phyloP scores from a whole-genome alignment of 1,284 basidiomycete species.

The Trichosporon faecale region DNA sequence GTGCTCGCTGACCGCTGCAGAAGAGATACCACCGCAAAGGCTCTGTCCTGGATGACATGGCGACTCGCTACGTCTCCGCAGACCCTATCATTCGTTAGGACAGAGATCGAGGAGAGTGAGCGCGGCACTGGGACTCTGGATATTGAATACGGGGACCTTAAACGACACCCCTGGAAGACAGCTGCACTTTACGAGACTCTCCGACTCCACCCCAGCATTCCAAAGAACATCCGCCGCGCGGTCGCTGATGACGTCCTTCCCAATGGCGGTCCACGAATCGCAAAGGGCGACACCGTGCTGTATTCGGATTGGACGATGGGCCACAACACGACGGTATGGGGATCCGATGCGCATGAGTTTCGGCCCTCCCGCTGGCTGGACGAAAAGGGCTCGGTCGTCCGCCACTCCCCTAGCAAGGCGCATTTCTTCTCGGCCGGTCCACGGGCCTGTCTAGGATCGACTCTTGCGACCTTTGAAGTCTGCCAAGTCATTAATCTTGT shows the following conservation, averaged over 20 bases:
- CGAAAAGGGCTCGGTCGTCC: not conserved
- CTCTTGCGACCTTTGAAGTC: constrained; percentile 5
- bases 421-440: constrained; percentile 11
- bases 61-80: not conserved
- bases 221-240: constrained; percentile 5
- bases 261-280: constrained; percentile 3
- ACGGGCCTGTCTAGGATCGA: constrained; percentile 1
- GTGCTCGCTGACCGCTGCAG: no score
- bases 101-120: not conserved
- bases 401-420: not conserved
- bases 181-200: not conserved
- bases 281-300: constrained; percentile 4
- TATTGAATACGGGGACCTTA: not conserved
- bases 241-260: not conserved
- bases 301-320: constrained; percentile 12
- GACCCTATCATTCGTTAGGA: not conserved
- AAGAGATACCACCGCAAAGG: no score
- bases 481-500: constrained; percentile 8
- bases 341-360: not conserved
- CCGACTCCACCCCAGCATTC: constrained; percentile 3
- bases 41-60: no score
- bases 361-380: no score
- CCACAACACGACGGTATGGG: constrained; percentile 2
- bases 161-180: not conserved
- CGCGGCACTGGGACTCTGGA: not conserved